Evolutionary conservation across 352 stramenopile species (phyloP), one percentile per base, ranked within the genome.

Genomic region (Phytopythium oedochilum): DNA sequence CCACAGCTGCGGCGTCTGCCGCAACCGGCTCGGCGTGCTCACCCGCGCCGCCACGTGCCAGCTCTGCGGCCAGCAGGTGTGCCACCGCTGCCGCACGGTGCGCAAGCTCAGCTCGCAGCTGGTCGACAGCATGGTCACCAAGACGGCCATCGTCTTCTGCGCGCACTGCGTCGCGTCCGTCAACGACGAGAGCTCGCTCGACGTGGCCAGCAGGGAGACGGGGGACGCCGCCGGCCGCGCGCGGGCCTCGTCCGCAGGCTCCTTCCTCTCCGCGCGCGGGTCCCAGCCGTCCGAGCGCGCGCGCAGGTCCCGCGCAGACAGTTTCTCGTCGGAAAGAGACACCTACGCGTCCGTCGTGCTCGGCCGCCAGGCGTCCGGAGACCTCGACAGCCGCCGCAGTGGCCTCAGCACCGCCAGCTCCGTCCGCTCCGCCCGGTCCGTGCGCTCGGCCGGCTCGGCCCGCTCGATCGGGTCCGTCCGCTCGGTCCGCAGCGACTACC

Each of bases 151-250:
- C 56, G 64, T 76, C 42, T 86, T 90, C 40, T 90, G 80, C 64
- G 85, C 83, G 48, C 74, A 71, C 38, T 90, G 80, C 57, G 65
- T 90, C 11, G 59, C 68, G 5, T 67, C 60, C 54, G 74, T 81
- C 3, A 70, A 64, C 23, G 68, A 84, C 25, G 75, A 86, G 42
- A 88, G 68, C 48, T 66, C 79, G 44, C 47, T 70, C 9, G 77
- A 86, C 26, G 85, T 90, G 45, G 79, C 79, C 31, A 73, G 68
- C 26, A 70, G 79, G 50, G 76, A 90, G 55, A 45, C 86, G 12
- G 81, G 68, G 66, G 67, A 77, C 15, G 54, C 64, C 68, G 74
- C 32, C 17, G 46, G 58, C 12, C 73, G 73, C 29, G 61, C 66
- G 22, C 68, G 73, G 10, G 59, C 68, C 10, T 79, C 68, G 11